Percentiles rank a stretch among this genome's conserved stretches.
phyloP scores from a whole-genome alignment of 2,329 filamentous ascomycete genomes.

The Colletotrichum lupini region DNA sequence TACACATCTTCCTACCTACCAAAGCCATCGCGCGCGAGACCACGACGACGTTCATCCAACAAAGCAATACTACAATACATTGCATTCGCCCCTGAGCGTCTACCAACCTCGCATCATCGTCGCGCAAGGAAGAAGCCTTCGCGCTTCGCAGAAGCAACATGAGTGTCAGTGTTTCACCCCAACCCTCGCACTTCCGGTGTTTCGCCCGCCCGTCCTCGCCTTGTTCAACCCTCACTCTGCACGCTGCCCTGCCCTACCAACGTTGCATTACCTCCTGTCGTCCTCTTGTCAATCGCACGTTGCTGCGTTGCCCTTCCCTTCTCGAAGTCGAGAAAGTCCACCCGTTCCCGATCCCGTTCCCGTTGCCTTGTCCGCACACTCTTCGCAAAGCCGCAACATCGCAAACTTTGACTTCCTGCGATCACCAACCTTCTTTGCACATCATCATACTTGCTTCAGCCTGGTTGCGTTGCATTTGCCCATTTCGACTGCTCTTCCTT shows the following conservation, averaged over 20 bases:
- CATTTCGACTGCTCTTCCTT: slow-evolving; percentile 2
- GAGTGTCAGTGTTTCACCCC: slow-evolving; percentile 59
- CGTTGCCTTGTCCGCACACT: no score
- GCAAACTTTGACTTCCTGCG: slow-evolving; percentile 14
- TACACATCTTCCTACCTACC: slow-evolving; percentile 11
- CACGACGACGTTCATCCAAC: neutral
- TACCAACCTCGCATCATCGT: slow-evolving; percentile 13
- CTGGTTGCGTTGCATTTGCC: slow-evolving; percentile 33
- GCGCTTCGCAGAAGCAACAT: slow-evolving; percentile 48
- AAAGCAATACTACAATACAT: neutral
- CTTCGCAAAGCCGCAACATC: neutral
- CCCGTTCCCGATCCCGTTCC: neutral
- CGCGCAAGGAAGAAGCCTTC: slow-evolving; percentile 37
- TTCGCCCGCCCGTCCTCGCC: slow-evolving; percentile 32
- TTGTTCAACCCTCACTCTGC: slow-evolving; percentile 5
- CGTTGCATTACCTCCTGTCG: slow-evolving; percentile 8
- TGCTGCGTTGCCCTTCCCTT: slow-evolving; percentile 24
- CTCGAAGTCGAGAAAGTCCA: slow-evolving; percentile 31
- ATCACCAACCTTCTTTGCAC: slow-evolving; percentile 34
- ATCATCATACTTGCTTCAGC: slow-evolving; percentile 27
- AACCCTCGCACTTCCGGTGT: slow-evolving; percentile 39
- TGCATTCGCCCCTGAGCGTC: slow-evolving; percentile 1
- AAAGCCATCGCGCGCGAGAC: slow-evolving; percentile 1
- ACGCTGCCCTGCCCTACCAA: slow-evolving; percentile 3
- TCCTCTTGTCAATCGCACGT: slow-evolving; percentile 7